Evolutionary conservation across 306 rosid genomes (phyloP).

Genomic region (Herpetospermum pedunculosum): DNA sequence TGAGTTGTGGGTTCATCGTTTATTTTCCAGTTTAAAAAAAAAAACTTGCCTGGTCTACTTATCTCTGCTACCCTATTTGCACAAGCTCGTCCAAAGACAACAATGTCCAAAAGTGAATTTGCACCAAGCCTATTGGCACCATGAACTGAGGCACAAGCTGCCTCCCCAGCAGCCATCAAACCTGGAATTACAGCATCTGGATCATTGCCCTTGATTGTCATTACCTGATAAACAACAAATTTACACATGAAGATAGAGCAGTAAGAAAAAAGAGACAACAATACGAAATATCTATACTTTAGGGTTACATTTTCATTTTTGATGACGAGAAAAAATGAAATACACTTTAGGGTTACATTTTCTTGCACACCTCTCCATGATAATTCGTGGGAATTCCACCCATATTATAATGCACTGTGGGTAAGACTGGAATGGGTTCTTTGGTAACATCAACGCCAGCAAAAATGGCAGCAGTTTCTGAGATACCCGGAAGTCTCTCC

Average conservation of each 20-base stretch:
- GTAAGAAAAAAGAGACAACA: neutral
- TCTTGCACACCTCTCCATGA: slow-evolving; percentile 67
- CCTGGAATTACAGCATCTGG: slow-evolving; percentile 68
- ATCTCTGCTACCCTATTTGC: slow-evolving; percentile 89
- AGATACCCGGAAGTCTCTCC: slow-evolving; percentile 99
- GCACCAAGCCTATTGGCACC: slow-evolving; percentile 96
- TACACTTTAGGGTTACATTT: slow-evolving; percentile 3
- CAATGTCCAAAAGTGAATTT: slow-evolving; percentile 86
- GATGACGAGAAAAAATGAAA: neutral
- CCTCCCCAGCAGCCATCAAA: slow-evolving; percentile 88
- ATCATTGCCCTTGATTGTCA: slow-evolving; percentile 57
- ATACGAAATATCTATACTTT: neutral
- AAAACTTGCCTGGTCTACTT: slow-evolving; percentile 53
- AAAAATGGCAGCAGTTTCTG: slow-evolving; percentile 99
- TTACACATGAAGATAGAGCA: neutral
- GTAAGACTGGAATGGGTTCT: slow-evolving; percentile 96
- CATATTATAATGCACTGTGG: slow-evolving; percentile 97
- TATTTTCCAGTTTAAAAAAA: neutral
- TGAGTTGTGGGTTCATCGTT: neutral
- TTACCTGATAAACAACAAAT: slow-evolving; percentile 34
- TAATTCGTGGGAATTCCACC: slow-evolving; percentile 94
- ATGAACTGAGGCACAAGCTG: slow-evolving; percentile 91
- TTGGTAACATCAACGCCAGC: slow-evolving; percentile 98
- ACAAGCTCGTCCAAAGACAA: slow-evolving; percentile 87
- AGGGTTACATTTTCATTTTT: neutral